Base-by-base conservation (phyloP, 2,329 filamentous ascomycete species). In the Sphaerulina musiva region DNA sequence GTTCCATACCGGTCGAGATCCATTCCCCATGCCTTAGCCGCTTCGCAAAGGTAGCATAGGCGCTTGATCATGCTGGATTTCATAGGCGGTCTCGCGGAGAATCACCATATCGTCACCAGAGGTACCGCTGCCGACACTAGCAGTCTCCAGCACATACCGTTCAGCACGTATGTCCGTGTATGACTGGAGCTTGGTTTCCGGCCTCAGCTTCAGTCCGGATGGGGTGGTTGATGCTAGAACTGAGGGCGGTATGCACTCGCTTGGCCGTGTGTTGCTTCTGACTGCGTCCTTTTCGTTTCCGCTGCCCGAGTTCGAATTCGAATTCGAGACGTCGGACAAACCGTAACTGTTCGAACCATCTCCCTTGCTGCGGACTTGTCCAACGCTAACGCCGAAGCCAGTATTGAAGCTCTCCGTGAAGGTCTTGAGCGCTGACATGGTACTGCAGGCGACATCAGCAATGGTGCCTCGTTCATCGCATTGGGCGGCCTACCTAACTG, bases 361-460 rank as follows among this genome's bases (percentile, higher is more conserved):
- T 29, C 57, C 60, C 50, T 62, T 65, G 20, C 63, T 62, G 14
- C 66, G 59, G 3, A 64, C 62, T 49, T 68, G 65, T 0, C 62
- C 67, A 11, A 68, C 59, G 26, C 62, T 66, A 11, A 68, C 34
- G 6, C 66, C 67, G 34, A 71, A 73, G n/a, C 72, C 68, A 12
- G 70, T 72, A 54, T 70, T 71, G 63, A 74, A 73, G 46, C 65
- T 67, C 29, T 70, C 66, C 11, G 73, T 70, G 53, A 74, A 74
- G 4, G 70, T 68, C 53, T 72, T 73, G 31, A 73, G 63, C 23
- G 72, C 73, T 3, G 72, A 71, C 11, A 75, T 63, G 0, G 72
- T 75, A 39, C 70, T 70, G 0, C 70, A 34, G 6, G 36, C 29
- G 26, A 36, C 1, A 23, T 49, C 12, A 49, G 47, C 34, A 12